These are phyloP conservation scores for Bruguiera gymnorhiza DNA, from an alignment of 345 rosid genomes.

Conservation along the genomic window DNA sequence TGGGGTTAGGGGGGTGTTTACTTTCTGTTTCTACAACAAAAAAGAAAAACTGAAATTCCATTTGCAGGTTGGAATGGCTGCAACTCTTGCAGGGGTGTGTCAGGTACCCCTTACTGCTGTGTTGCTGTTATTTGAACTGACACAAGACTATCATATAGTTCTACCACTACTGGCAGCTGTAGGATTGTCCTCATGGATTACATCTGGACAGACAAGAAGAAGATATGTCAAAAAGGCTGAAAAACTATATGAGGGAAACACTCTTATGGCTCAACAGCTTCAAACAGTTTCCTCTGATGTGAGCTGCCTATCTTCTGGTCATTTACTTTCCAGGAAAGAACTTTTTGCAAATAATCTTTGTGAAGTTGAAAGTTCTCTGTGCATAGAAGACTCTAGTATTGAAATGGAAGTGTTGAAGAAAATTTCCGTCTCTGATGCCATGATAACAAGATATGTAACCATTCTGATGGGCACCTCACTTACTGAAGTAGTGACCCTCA, in stretches of 20 bases:
- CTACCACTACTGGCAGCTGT: conserved; percentile 86
- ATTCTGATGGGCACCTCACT: conserved; percentile 63
- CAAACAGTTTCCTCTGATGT: conserved; percentile 22
- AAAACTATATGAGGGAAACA: conserved; percentile 31
- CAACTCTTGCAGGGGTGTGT: conserved; percentile 79
- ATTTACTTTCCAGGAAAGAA: conserved; percentile 24
- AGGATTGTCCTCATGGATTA: conserved; percentile 90
- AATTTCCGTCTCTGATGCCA: conserved; percentile 74
- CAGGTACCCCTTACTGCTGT: conserved; percentile 97
- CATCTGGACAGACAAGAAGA: conserved; percentile 72
- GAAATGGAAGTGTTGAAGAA: conserved; percentile 42
- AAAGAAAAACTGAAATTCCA: conserved; percentile 9
- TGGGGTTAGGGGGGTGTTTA: conserved; percentile 33
- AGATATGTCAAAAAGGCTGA: conserved; percentile 43
- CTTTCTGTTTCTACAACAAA: too few species aligned
- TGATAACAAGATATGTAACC: conserved; percentile 78
- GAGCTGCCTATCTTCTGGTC: conserved; percentile 19
- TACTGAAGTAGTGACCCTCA: conserved; percentile 67
- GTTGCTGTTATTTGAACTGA: conserved; percentile 79
- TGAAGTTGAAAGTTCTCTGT: conserved; percentile 88
- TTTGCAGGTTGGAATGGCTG: conserved; percentile 96
- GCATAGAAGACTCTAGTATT: conserved; percentile 46
- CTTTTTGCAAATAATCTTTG: conserved; percentile 53
- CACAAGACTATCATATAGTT: conserved; percentile 90
- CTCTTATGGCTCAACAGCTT: conserved; percentile 28